Evolutionary conservation across 768 basidiomycete genomes (phyloP).

Genomic region (Tylopilus felleus): DNA sequence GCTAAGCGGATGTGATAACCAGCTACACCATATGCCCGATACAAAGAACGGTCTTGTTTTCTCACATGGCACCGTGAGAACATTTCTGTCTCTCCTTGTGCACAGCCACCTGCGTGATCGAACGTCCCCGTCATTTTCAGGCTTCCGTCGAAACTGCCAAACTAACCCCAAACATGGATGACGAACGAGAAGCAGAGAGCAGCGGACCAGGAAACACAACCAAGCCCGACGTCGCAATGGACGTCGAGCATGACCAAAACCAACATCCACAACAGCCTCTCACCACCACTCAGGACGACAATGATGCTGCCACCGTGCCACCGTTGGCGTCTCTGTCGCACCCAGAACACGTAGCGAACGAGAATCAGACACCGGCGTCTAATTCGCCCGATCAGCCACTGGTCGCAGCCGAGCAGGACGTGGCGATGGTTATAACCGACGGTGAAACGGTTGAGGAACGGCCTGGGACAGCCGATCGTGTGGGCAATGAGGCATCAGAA

Average conservation of each 20-base stretch:
- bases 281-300: conserved; percentile 1
- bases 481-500: background rate
- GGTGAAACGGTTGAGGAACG: conserved; percentile 14
- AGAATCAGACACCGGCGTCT: background rate
- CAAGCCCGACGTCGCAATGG: conserved; percentile 17
- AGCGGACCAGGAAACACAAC: background rate
- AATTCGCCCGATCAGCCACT: conserved; percentile 24
- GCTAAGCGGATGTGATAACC: conserved; percentile 42
- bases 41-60: background rate
- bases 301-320: background rate
- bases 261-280: conserved; percentile 1
- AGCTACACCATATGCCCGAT: conserved; percentile 39
- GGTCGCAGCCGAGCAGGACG: conserved; percentile 20
- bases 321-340: conserved; percentile 1
- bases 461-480: conserved; percentile 9
- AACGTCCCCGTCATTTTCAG: conserved; percentile 27
- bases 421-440: conserved; percentile 24
- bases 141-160: conserved; percentile 15
- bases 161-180: conserved; percentile 22
- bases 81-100: background rate
- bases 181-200: conserved; percentile 13
- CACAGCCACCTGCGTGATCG: conserved; percentile 30
- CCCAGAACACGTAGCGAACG: conserved; percentile 10
- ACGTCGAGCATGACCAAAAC: conserved; percentile 17
- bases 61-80: conserved; percentile 4